Evolutionary conservation across 2,329 filamentous ascomycete genomes (phyloP).

Genomic region (Calonectria honghensis): DNA sequence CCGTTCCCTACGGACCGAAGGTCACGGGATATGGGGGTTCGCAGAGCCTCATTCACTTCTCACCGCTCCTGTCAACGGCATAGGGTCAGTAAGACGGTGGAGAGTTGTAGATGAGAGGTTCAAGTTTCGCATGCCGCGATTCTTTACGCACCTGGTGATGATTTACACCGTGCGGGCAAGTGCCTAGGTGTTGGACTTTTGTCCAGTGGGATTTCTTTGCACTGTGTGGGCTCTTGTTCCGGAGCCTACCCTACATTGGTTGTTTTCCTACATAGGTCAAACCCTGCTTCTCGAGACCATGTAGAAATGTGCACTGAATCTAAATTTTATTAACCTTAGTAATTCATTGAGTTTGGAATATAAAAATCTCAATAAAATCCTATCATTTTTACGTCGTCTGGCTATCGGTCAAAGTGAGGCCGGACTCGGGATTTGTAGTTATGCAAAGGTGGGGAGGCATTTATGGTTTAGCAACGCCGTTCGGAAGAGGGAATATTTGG

Average conservation of each 20-base stretch:
- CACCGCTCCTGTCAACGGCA: neutral
- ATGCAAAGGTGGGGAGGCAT: neutral
- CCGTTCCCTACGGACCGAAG: constrained; percentile 33
- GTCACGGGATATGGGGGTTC: constrained; percentile 28
- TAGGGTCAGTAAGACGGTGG: neutral
- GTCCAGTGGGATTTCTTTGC: neutral
- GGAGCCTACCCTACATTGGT: constrained; percentile 3
- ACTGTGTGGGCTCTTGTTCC: constrained; percentile 15
- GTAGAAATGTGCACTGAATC: too few relatives aligned
- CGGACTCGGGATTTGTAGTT: too few relatives aligned
- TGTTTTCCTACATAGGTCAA: too few relatives aligned
- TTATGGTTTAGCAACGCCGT: neutral
- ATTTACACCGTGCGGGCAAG: constrained; percentile 19
- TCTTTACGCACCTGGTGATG: constrained; percentile 8
- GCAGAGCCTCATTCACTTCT: neutral
- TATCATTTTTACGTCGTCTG: neutral
- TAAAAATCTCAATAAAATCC: neutral
- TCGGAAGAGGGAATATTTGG: neutral
- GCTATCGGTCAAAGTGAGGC: neutral
- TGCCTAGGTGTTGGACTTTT: neutral
- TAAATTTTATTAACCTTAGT: too few relatives aligned
- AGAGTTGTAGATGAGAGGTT: constrained; percentile 18
- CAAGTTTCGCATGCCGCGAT: constrained; percentile 23
- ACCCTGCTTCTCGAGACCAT: too few relatives aligned
- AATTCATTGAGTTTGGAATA: neutral